Evolutionary conservation across 192 early-diverging fungal species (phyloP), one percentile per base, ranked within the genome.

Genomic region (Ramicandelaber brevisporus): DNA sequence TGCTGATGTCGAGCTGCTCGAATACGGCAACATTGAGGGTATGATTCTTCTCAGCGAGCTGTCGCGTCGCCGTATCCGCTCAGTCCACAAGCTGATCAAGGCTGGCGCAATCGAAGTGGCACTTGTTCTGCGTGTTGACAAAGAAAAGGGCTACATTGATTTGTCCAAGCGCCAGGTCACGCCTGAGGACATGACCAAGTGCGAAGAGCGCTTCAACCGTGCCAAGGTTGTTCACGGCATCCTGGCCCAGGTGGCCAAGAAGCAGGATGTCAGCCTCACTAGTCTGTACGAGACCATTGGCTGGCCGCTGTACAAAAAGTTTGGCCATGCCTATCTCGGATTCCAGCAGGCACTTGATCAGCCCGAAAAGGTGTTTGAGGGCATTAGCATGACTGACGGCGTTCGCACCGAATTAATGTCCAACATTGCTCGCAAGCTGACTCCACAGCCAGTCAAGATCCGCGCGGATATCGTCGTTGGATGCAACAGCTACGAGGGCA

Each of bases 131-230:
- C 59, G 88, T 38, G 88, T 98, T 4, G 92, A 98, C 57, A 74
- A 79, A 57, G 88, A 89, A 48, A 98, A 93, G 53, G 83, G 88
- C 16, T 98, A 98, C 57, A 98, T 98, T 50, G 92, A 98, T 55
- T 49, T 98, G 44, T 88, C 85, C 4, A 98, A 98, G 68, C 70
- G 83, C 46, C 64, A 78, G 38, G 84, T 87, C 21, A 68, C 69
- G 9, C 61, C 74, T 6, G 87, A 89, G 42, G 88, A 98, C 38
- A 63, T 79, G 11, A 59, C 58, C 20, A 69, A 77, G 46, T 90
- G 86, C 52, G 78, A 87, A 43, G 88, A 93, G 37, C 73, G 72
- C 44, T 93, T 67, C 64, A 73, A 74, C 44, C 92, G 88, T 53
- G 86, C 85, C 19, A 88, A 85, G 46, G 69, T 76, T 33, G 48